Base-by-base conservation (phyloP, 2,329 filamentous ascomycete species). In the Cladosporium sp. region DNA sequence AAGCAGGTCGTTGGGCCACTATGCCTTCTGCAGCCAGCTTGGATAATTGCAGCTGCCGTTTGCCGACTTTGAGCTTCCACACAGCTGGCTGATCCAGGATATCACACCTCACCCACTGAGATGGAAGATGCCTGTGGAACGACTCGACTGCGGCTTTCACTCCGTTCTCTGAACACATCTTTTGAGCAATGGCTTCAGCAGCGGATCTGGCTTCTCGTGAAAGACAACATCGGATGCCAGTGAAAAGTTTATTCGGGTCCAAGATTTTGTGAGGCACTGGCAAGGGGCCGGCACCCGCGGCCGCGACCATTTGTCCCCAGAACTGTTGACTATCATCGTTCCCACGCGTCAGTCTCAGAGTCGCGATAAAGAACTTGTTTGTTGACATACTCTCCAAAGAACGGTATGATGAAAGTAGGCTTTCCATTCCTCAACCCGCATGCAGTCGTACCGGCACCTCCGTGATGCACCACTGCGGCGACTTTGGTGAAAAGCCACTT, bases 201-300 rank as follows among this genome's bases (percentile, higher is more conserved):
- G 85, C 88, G 25, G 78, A 71, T 56, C 79, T 80, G 0, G 88
- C 88, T 67, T 89, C 83, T 0, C 87, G 82, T 0, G 84, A 87
- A 1, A 83, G 71, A 53, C 77, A 79, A 57, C 73, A 79, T 3
- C 54, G 68, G 32, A 85, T 84, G 7, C 79, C 80, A 0, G 75
- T 73, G 0, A 79, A 76, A 1, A 85, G 71, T 14, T 73, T 78
- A 7, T 79, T 70, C 3, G 76, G 70, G 3, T 74, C 79, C 28
- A 85, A 86, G 67, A 89, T 84, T 63, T 95, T 88, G 67, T 93
- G 92, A 0, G 91, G 91, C 16, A 96, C 82, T 0, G 92, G 92
- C 70, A 95, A 91, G 0, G 91, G 90, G 0, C 82, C 82, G 23
- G 81, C 82, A 2, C 80, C 78, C 3, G 81, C 77, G 54, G 71